Base-by-base conservation (phyloP, 257 asterid genomes). In the Coffea canephora region DNA sequence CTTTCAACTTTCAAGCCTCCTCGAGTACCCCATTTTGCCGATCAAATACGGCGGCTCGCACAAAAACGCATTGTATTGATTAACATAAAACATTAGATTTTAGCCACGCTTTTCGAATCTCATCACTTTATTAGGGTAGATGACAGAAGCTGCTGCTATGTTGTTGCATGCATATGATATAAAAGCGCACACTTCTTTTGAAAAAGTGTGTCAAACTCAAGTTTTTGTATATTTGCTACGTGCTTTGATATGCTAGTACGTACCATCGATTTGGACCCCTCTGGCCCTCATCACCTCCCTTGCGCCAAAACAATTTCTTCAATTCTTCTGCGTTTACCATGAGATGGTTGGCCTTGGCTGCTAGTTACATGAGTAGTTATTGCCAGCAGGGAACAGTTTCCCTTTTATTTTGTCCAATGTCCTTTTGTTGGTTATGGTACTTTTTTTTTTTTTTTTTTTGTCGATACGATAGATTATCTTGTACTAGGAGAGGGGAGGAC, bases 1-100 rank as follows among this genome's bases (percentile, higher is more conserved):
- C 61, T 76, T 77, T 75, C 79, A 68, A 68, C 61, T 76, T 77
- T 75, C 79, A 68, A 68, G 15, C 21, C 75, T 48, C 19, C 75
- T 48, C 74, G 52, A 66, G 52, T 27, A 1, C 34, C 67, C 52
- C 54, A 65, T 48, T 77, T 66, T 12, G 25, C 79, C 31, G 18
- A 68, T 21, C 54, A 41, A 36, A 52, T 59, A 68, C 69, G 69
- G 55, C 81, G 59, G 75, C 54, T 8, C 23, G 23, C 75, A 46
- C 61, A 69, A 2, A 31, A 6, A 66, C 19, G 18, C 65, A 52
- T 49, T 49, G 13, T 4, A 13, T 13, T 52, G 16, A 55, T 3
- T 6, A 48, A 52, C 15, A 52, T 3, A 16, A 57, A 6, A 39
- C 43, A 23, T 5, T 57, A 18, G 64, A 57, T 57, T 16, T 57